Evolutionary conservation across 2,329 filamentous ascomycete genomes (phyloP).

Genomic region (Trichoderma sp.): DNA sequence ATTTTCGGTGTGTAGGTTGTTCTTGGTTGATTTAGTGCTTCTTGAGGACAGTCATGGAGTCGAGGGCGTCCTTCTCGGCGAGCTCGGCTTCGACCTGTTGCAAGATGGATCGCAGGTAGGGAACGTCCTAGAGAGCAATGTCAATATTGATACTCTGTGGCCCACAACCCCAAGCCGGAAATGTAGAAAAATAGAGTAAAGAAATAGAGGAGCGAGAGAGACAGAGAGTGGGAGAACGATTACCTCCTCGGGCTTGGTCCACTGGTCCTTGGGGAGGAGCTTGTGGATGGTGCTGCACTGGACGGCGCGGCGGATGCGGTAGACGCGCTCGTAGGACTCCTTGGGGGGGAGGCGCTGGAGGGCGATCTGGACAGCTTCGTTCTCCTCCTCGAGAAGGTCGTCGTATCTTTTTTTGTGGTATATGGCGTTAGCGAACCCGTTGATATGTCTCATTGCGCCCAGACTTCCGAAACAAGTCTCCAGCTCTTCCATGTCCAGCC

Average conservation of each 20-base stretch:
- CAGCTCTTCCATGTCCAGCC: not conserved
- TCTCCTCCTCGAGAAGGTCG: conserved; percentile 93
- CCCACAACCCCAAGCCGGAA: too few relatives aligned
- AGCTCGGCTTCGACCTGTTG: conserved; percentile 53
- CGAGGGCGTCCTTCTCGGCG: conserved; percentile 56
- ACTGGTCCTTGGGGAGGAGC: conserved; percentile 63
- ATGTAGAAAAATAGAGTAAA: too few relatives aligned
- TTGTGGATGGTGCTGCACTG: conserved; percentile 70
- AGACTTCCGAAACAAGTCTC: not conserved
- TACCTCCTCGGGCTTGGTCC: conserved; percentile 61
- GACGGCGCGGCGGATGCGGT: conserved; percentile 92
- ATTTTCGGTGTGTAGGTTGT: not conserved
- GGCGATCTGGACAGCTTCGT: conserved; percentile 80
- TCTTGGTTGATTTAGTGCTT: conserved; percentile 45
- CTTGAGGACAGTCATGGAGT: conserved; percentile 55
- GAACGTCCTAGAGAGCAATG: conserved; percentile 47
- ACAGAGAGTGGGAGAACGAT: too few relatives aligned
- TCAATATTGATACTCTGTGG: too few relatives aligned
- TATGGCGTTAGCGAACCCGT: conserved; percentile 4
- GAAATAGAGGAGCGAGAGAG: too few relatives aligned
- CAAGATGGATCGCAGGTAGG: conserved; percentile 58
- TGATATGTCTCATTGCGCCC: not conserved
- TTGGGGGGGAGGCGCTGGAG: conserved; percentile 87
- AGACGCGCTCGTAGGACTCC: conserved; percentile 95
- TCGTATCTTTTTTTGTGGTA: conserved; percentile 67